Evolutionary conservation across 371 early-diverging fungal genomes (phyloP).

Genomic region (Modicella reniformis): DNA sequence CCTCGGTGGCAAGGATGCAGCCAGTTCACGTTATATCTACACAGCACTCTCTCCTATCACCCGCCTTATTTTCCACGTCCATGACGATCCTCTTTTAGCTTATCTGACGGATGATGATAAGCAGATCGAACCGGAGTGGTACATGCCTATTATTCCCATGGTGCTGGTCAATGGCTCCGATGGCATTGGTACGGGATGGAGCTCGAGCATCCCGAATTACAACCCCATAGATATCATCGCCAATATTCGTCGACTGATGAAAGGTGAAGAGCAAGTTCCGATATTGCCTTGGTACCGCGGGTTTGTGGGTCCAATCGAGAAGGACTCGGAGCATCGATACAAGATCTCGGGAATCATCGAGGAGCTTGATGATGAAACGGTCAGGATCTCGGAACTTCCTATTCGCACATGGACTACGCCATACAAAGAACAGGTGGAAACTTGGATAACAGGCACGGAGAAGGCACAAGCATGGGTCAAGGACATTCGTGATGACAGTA

Average conservation of each 20-base stretch:
- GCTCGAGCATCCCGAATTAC: conserved; percentile 84
- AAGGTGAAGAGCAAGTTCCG: conserved; percentile 73
- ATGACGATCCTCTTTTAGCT: conserved; percentile 91
- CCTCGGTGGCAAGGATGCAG: conserved; percentile 98
- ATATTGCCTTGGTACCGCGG: conserved; percentile 98
- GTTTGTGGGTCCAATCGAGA: conserved; percentile 83
- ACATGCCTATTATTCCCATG: conserved; percentile 97
- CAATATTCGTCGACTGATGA: conserved; percentile 90
- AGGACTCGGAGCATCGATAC: conserved; percentile 70
- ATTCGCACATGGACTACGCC: conserved; percentile 94
- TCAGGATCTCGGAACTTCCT: conserved; percentile 96
- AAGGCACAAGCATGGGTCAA: conserved; percentile 74
- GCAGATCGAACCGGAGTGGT: conserved; percentile 97
- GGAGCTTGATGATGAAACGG: conserved; percentile 75
- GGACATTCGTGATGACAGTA: conserved; percentile 83
- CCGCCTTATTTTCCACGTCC: conserved; percentile 84
- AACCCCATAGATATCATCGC: conserved; percentile 95
- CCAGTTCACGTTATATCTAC: conserved; percentile 97
- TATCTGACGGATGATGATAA: conserved; percentile 96
- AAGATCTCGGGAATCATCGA: conserved; percentile 79
- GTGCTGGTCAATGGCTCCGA: conserved; percentile 97
- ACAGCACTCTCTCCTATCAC: conserved; percentile 87
- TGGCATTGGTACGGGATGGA: conserved; percentile 99
- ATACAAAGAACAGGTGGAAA: conserved; percentile 93
- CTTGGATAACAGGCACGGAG: conserved; percentile 69